These are phyloP conservation scores for Rhizopus stolonifer DNA, from an alignment of 371 early-diverging fungal genomes.

Conservation along the genomic window DNA sequence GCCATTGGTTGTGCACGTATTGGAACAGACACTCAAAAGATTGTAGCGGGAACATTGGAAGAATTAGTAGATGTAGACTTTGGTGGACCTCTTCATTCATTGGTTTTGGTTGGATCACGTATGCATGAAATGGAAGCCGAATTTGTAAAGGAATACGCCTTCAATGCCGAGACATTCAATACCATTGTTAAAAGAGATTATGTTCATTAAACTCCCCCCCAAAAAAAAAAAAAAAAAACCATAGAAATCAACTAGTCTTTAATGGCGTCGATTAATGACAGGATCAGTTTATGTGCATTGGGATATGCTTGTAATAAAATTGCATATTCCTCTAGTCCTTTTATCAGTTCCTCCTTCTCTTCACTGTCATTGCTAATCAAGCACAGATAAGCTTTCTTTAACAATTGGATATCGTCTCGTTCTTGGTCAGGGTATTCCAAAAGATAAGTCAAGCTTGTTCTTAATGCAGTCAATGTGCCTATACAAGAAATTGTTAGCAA, in stretches of 20 bases:
- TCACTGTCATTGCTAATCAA: background rate
- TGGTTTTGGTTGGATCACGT: constrained; percentile 87
- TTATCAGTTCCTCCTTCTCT: background rate
- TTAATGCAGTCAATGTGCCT: background rate
- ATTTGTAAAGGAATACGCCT: constrained; percentile 74
- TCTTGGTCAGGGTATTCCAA: background rate
- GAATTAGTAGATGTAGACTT: constrained; percentile 86
- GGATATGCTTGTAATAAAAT: background rate
- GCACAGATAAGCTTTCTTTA: background rate
- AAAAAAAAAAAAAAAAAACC: too few species aligned
- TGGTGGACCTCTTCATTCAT: constrained; percentile 96
- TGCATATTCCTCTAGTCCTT: background rate
- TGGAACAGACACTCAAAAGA: constrained; percentile 81
- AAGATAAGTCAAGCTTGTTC: constrained; percentile 2
- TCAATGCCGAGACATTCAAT: constrained; percentile 70
- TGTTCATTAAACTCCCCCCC: constrained; percentile 17
- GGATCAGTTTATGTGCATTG: background rate
- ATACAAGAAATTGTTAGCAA: background rate
- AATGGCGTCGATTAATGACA: background rate
- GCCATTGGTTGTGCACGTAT: constrained; percentile 95
- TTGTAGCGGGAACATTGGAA: constrained; percentile 85
- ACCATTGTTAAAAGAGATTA: constrained; percentile 66
- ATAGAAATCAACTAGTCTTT: too few species aligned
- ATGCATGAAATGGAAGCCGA: constrained; percentile 97
- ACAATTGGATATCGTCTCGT: background rate